These are phyloP conservation scores for Kodamaea derodonti DNA, from an alignment of 1,139 yeast genomes.

Conservation along the genomic window DNA sequence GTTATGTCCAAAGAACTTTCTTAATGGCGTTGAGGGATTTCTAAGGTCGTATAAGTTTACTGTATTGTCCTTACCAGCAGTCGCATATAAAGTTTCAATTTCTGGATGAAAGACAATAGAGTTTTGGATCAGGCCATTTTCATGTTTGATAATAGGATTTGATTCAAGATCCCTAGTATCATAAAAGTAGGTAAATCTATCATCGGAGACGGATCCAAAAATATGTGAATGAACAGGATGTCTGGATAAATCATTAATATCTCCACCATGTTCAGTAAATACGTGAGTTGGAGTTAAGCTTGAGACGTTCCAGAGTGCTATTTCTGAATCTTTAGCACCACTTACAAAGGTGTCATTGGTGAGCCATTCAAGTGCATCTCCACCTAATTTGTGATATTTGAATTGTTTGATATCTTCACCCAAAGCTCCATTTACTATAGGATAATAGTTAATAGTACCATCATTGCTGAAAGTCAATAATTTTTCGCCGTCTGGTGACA, in stretches of 20 bases:
- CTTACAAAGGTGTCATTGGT: conserved; percentile 48
- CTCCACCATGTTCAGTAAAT: conserved; percentile 43
- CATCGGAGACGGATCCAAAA: conserved; percentile 75
- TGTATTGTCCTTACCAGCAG: conserved; percentile 52
- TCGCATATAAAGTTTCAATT: conserved; percentile 41
- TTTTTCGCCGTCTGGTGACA: conserved; percentile 32
- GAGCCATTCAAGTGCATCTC: conserved; percentile 69
- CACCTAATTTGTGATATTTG: conserved; percentile 62
- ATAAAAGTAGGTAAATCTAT: conserved; percentile 59
- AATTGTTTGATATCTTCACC: conserved; percentile 29
- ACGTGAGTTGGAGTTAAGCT: conserved; percentile 37
- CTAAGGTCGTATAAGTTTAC: conserved; percentile 50
- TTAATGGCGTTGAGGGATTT: conserved; percentile 42
- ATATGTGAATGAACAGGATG: conserved; percentile 41
- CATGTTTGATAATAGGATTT: conserved; percentile 41
- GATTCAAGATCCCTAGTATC: conserved; percentile 49
- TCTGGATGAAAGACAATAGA: conserved; percentile 49
- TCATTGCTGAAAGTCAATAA: conserved; percentile 49
- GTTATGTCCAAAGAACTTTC: conserved; percentile 50
- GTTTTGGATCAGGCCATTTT: conserved; percentile 44
- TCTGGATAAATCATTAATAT: conserved; percentile 57
- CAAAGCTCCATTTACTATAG: conserved; percentile 1
- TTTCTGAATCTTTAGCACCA: conserved; percentile 63
- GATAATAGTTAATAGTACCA: conserved; percentile 45
- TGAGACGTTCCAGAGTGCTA: conserved; percentile 67